phyloP scores from a whole-genome alignment of 1,139 yeast species.

The Yamadazyma dendronema region DNA sequence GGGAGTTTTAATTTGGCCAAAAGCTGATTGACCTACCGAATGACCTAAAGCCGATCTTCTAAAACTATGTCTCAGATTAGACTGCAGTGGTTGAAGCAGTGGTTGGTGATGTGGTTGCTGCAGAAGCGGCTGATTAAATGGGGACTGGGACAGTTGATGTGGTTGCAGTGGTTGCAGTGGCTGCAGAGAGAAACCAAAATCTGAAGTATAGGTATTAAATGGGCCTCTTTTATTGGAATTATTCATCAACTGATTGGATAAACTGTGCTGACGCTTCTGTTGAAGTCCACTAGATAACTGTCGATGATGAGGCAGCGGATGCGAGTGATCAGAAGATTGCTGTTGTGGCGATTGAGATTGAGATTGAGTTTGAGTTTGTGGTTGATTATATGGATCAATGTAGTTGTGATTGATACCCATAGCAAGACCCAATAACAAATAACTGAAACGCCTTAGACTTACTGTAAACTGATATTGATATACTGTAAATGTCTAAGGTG shows the following conservation, averaged over 20 bases:
- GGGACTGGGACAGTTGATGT: background rate
- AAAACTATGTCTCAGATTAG: background rate
- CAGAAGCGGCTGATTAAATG: too few species aligned
- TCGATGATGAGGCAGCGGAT: background rate
- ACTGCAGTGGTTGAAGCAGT: background rate
- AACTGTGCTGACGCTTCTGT: constrained; percentile 43
- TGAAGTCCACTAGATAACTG: constrained; percentile 15
- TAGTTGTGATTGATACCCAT: constrained; percentile 8
- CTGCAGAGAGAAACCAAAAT: background rate
- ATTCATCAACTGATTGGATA: constrained; percentile 33
- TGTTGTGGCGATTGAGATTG: too few species aligned
- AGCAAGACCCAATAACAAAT: constrained; percentile 6
- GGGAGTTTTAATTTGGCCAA: constrained; percentile 31
- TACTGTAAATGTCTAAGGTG: too few species aligned
- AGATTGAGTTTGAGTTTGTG: background rate
- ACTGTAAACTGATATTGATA: too few species aligned
- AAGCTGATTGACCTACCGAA: background rate
- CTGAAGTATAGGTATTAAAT: constrained; percentile 1
- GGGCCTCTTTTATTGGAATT: constrained; percentile 34
- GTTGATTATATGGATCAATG: constrained; percentile 3
- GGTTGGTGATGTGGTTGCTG: background rate
- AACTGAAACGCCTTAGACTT: constrained; percentile 1
- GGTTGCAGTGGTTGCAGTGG: background rate
- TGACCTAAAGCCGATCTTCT: background rate
- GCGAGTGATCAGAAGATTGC: too few species aligned